These are phyloP conservation scores for Penicillium glabrum DNA, from an alignment of 2,329 filamentous ascomycete genomes.

Conservation along the genomic window DNA sequence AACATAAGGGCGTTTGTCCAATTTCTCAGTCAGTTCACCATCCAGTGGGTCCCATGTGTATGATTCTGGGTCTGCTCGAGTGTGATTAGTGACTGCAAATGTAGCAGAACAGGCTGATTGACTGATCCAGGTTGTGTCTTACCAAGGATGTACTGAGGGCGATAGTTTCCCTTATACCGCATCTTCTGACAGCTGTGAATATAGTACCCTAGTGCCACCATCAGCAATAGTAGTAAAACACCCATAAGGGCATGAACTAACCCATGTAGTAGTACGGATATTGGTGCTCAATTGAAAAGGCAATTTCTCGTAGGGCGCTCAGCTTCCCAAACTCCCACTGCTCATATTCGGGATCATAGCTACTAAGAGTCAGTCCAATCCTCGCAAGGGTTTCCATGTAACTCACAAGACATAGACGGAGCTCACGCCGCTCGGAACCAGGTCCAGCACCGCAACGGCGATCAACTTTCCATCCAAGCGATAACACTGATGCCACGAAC, in stretches of 20 bases:
- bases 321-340: slow-evolving; percentile 64
- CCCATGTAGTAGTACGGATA: slow-evolving; percentile 68
- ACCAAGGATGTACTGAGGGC: slow-evolving; percentile 52
- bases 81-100: background rate
- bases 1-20: slow-evolving; percentile 46
- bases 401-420: slow-evolving; percentile 52
- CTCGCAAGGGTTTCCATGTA: background rate
- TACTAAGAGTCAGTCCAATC: slow-evolving; percentile 19
- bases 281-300: slow-evolving; percentile 53
- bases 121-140: slow-evolving; percentile 9
- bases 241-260: slow-evolving; percentile 19
- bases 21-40: slow-evolving; percentile 40
- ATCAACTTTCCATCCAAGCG: slow-evolving; percentile 50
- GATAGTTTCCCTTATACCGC: slow-evolving; percentile 50
- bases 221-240: background rate
- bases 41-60: slow-evolving; percentile 47
- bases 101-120: background rate
- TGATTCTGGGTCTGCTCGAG: slow-evolving; percentile 46
- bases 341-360: slow-evolving; percentile 61
- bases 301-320: slow-evolving; percentile 61
- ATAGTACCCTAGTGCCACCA: slow-evolving; percentile 53
- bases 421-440: slow-evolving; percentile 49
- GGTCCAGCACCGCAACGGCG: slow-evolving; percentile 50
- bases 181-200: slow-evolving; percentile 59
- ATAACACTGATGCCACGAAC: slow-evolving; percentile 54